These are phyloP conservation scores for Lepidium africanum DNA, from an alignment of 345 rosid species.

Conservation along the genomic window DNA sequence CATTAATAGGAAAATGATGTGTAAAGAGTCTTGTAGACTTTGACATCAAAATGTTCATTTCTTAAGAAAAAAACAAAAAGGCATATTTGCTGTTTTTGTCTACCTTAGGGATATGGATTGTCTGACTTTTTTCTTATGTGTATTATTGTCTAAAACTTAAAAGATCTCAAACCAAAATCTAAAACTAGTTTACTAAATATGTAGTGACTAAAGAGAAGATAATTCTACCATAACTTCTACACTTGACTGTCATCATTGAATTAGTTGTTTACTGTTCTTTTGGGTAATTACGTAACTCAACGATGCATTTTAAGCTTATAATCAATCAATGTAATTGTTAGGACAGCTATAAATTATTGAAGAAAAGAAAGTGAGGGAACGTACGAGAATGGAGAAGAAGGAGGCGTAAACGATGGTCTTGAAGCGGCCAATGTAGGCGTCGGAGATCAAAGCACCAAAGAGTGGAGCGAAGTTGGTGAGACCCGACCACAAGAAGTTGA, in stretches of 20 bases:
- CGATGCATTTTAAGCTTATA: too few species aligned
- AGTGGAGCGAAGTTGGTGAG: constrained; percentile 45
- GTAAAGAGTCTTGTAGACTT: background rate
- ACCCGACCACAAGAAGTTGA: constrained; percentile 51
- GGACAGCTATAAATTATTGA: background rate
- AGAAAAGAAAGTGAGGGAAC: background rate
- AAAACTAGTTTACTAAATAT: background rate
- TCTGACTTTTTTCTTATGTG: background rate
- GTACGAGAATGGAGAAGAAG: constrained; percentile 49
- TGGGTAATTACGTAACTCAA: too few species aligned
- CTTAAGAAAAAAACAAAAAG: background rate
- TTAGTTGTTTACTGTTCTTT: too few species aligned
- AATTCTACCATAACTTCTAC: too few species aligned
- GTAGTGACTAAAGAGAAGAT: too few species aligned
- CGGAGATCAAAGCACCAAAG: constrained; percentile 59
- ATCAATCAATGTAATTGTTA: too few species aligned
- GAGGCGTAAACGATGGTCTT: constrained; percentile 46
- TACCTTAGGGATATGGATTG: background rate
- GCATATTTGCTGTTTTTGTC: background rate
- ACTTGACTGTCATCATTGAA: too few species aligned
- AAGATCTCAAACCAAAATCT: background rate
- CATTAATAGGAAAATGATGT: background rate
- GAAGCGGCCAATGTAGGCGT: constrained; percentile 47
- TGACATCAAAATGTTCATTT: background rate
- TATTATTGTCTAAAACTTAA: background rate